phyloP scores from a whole-genome alignment of 2,329 filamentous ascomycete species.

The Hymenoscyphus albidus region DNA sequence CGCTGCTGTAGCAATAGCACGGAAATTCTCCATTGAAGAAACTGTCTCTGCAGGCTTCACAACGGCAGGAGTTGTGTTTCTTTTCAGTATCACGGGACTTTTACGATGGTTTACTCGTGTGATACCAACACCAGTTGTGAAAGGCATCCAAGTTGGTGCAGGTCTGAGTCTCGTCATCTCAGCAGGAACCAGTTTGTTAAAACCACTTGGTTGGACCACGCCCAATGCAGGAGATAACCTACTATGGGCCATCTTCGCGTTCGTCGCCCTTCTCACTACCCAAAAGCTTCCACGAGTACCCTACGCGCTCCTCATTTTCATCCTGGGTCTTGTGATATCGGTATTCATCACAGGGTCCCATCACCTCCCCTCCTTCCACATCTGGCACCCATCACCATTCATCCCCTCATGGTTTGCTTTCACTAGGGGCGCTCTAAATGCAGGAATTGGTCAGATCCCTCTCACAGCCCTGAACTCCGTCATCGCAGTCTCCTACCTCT shows the following conservation, averaged over 20 bases:
- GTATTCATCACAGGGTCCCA: conserved; percentile 40
- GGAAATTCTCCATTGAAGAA: conserved; percentile 60
- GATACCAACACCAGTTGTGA: conserved; percentile 76
- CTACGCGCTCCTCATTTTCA: conserved; percentile 71
- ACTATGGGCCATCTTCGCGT: conserved; percentile 71
- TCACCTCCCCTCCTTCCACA: conserved; percentile 47
- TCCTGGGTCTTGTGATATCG: conserved; percentile 65
- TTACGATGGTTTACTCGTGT: conserved; percentile 67
- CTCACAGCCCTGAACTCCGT: conserved; percentile 91
- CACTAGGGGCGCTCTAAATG: conserved; percentile 52
- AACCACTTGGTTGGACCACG: conserved; percentile 62
- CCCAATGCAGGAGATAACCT: conserved; percentile 72
- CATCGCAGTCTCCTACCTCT: conserved; percentile 78
- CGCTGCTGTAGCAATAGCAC: conserved; percentile 79
- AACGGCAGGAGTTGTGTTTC: conserved; percentile 67
- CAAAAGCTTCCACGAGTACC: conserved; percentile 64
- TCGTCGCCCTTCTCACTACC: conserved; percentile 65
- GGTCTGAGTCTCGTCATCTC: conserved; percentile 79
- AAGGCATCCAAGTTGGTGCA: conserved; percentile 91
- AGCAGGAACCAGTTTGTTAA: conserved; percentile 65
- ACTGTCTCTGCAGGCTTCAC: conserved; percentile 82
- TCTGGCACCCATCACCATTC: conserved; percentile 57
- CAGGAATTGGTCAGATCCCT: conserved; percentile 72
- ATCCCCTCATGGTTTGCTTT: conserved; percentile 45
- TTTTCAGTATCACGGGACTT: conserved; percentile 78